Conservation (phyloP, 371 early-diverging fungal genomes). For the Blastocladiella emersonii region DNA sequence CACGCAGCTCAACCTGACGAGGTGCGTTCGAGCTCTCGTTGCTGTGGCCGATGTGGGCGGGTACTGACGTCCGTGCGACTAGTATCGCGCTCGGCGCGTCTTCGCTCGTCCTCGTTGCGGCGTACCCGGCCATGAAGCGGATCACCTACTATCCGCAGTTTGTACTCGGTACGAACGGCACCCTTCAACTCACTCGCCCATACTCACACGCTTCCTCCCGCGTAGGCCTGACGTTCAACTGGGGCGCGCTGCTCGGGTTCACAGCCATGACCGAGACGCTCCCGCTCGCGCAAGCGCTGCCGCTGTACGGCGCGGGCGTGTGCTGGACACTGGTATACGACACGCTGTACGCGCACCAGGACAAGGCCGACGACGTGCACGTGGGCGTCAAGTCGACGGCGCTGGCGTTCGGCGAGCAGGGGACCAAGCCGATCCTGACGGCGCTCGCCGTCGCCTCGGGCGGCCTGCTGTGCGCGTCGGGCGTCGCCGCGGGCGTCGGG, state of each 20-base stretch:
- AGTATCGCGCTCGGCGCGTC: conserved; percentile 70
- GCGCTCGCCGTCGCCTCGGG: conserved; percentile 58
- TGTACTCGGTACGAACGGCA: conserved; percentile 37
- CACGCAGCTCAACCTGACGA: conserved; percentile 55
- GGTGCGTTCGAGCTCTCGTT: conserved; percentile 27
- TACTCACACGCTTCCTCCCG: not conserved
- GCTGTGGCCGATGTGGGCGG: too few relatives aligned
- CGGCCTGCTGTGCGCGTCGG: conserved; percentile 49
- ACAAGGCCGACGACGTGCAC: conserved; percentile 71
- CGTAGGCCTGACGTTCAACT: conserved; percentile 78
- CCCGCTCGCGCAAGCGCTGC: conserved; percentile 52
- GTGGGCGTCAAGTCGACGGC: conserved; percentile 90
- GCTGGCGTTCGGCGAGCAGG: conserved; percentile 57
- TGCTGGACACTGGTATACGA: conserved; percentile 93
- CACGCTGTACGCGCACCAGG: conserved; percentile 92
- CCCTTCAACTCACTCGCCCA: not conserved
- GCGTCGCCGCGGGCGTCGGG: conserved; percentile 66
- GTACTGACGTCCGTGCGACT: not conserved
- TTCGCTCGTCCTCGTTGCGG: conserved; percentile 58
- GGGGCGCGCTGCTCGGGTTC: conserved; percentile 89
- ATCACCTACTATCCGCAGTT: conserved; percentile 90
- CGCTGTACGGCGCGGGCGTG: conserved; percentile 73
- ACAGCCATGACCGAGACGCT: conserved; percentile 57
- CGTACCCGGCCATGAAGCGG: conserved; percentile 92
- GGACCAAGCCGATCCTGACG: conserved; percentile 49